A percentile compares a stretch with the other conserved stretches of the same genome.
Conservation (phyloP, 2,329 filamentous ascomycete genomes). For the Colletotrichum sp. region DNA sequence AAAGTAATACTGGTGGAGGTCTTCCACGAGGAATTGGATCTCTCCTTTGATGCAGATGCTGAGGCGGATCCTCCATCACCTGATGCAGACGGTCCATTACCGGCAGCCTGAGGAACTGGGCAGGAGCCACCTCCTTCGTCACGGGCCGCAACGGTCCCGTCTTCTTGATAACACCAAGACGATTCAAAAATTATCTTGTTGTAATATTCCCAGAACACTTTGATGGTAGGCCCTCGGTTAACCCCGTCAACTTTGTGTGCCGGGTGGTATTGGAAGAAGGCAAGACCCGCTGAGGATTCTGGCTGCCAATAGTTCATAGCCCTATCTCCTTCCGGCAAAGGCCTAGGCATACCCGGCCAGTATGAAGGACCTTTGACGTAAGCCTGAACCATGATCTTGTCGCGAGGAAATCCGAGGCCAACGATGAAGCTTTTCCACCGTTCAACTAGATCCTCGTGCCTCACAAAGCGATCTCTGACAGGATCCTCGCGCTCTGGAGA, state of each 20-base stretch:
- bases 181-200: neutral
- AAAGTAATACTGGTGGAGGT: neutral
- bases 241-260: neutral
- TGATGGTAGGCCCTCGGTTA: neutral
- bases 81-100: neutral
- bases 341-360: neutral
- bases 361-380: neutral
- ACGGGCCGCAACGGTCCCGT: neutral
- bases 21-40: neutral
- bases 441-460: neutral
- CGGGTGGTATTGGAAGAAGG: neutral
- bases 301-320: neutral
- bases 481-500: neutral
- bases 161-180: neutral
- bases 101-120: neutral
- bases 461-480: neutral
- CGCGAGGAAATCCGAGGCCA: neutral
- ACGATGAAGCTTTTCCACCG: neutral
- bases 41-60: neutral
- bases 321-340: fast-evolving
- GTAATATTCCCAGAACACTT: neutral
- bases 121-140: neutral
- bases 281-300: neutral
- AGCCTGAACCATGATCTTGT: neutral
- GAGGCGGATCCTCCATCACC: neutral